Evolutionary conservation across 225 moss, liverwort and hornwort genomes (phyloP), one percentile per base, ranked within the genome.

Genomic region (Rhytidiadelphus loreus): DNA sequence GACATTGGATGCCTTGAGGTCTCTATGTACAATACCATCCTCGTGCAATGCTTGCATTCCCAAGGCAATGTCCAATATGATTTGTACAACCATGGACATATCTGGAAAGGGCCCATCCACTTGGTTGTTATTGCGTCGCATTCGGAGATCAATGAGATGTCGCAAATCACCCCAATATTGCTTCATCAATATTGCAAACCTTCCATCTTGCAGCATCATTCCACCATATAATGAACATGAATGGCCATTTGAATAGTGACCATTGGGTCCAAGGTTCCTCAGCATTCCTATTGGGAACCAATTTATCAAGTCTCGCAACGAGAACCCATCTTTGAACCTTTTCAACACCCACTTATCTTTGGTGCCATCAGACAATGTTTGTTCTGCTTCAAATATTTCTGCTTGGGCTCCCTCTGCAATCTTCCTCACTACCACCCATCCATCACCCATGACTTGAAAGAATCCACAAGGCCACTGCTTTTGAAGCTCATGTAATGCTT

Each of bases 271-370:
- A 26, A 78, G 26, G 16, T 78, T 56, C 2, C 0, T 11, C 26
- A 56, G 0, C 5, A 78, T 56, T n/a, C 56, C 56, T n/a, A 0
- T 0, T 0, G 56, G 26, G 7, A 78, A 16, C 0, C 0, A 0
- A 3, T 3, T 17, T 16, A 7, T 39, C 2, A 78, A 0, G 11
- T 17, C 3, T 78, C 3, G 7, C 46, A 46, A 46, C 9, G 46
- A 46, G 46, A 9, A 7, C 46, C 46, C 46, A 9, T 9, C 7
- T 46, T 46, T 46, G 46, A 46, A 46, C 46, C 7, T 46, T 78
- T 79, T 57, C 57, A 79, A 5, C 39, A 39, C 39, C 26, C 79
- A 79, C 39, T 56, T 79, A 0, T 79, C 79, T 7, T 79, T 57
- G 57, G 57, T n/a, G 28, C 57, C 57, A 79, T 79, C 18, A 28